phyloP scores from a whole-genome alignment of 2,329 filamentous ascomycete genomes.

The Pseudonectria foliicola region DNA sequence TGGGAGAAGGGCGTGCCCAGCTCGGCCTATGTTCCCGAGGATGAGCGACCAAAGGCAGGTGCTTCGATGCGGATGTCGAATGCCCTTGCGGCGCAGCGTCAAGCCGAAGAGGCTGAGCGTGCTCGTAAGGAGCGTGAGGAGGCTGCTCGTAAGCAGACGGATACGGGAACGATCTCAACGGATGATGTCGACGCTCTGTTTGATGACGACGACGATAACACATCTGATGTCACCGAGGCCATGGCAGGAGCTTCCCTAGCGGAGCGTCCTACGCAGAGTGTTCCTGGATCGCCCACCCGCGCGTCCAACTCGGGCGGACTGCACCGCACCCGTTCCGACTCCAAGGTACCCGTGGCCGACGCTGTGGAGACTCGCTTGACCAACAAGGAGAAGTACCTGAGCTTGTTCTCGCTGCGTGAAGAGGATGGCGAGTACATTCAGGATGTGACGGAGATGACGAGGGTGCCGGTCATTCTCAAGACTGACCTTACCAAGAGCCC shows the following conservation, averaged over 20 bases:
- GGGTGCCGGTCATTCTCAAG: conserved; percentile 96
- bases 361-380: conserved; percentile 71
- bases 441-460: conserved; percentile 95
- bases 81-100: conserved; percentile 66
- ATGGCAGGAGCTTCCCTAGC: conserved; percentile 84
- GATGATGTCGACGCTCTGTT: conserved; percentile 95
- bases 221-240: conserved; percentile 81
- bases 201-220: conserved; percentile 84
- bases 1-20: conserved; percentile 99
- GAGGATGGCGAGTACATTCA: conserved; percentile 95
- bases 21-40: conserved; percentile 91
- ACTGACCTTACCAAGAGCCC: conserved; percentile 98
- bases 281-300: conserved; percentile 82
- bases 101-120: conserved; percentile 76
- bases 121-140: conserved; percentile 83
- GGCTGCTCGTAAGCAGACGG: conserved; percentile 84
- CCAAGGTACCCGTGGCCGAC: conserved; percentile 73
- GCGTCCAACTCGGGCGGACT: conserved; percentile 60
- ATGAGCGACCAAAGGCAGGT: conserved; percentile 84
- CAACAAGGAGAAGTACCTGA: conserved; percentile 95
- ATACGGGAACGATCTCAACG: conserved; percentile 88
- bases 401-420: conserved; percentile 81
- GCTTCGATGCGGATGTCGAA: conserved; percentile 67
- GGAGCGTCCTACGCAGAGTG: conserved; percentile 89
- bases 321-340: conserved; percentile 87